Base-by-base conservation (phyloP, 192 early-diverging fungal species). In the Anaeromyces robustus region DNA sequence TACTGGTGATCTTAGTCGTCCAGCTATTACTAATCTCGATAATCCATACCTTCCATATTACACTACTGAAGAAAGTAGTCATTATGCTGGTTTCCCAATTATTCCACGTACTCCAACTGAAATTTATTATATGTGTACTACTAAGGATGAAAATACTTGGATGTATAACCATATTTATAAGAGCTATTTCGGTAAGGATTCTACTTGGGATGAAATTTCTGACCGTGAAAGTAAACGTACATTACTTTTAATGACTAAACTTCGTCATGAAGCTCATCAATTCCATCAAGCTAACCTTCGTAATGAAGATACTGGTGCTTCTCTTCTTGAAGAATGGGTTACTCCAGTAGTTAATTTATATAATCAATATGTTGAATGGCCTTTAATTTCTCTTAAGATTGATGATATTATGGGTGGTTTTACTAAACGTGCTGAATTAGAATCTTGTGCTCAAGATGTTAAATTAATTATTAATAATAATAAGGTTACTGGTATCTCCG, bases 251-350 rank as follows among this genome's bases (percentile, higher is more conserved):
- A 79, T 85, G 30, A 28, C 86, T 37, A 78, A 80, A 29, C 82
- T 85, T 30, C 82, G 82, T 28, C 85, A 84, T 18, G 84, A 86
- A 77, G 30, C 39, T 18, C 83, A 85, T 59, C 86, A 86, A 85
- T 85, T 85, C 77, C 84, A 85, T 41, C 84, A 85, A 83, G 84
- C 84, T n/a, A 85, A 85, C 79, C 32, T 85, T 77, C n/a, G 84
- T 18, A 84, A 39, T 29, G 29, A 39, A 39, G 37, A 39, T 39
- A 39, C 13, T 39, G 37, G 37, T 12, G 16, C 9, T 1, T 39
- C 37, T 39, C 37, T 39, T 39, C 37, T 39, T 39, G 37, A 39
- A 39, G 37, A 39, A 39, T 39, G 37, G 37, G 37, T 39, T 13
- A 39, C 37, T 13, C 37, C 37, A 39, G 16, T 39, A 14, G 37